phyloP scores from a whole-genome alignment of 2,329 filamentous ascomycete genomes.

The Ceratocystis alfenasii region DNA sequence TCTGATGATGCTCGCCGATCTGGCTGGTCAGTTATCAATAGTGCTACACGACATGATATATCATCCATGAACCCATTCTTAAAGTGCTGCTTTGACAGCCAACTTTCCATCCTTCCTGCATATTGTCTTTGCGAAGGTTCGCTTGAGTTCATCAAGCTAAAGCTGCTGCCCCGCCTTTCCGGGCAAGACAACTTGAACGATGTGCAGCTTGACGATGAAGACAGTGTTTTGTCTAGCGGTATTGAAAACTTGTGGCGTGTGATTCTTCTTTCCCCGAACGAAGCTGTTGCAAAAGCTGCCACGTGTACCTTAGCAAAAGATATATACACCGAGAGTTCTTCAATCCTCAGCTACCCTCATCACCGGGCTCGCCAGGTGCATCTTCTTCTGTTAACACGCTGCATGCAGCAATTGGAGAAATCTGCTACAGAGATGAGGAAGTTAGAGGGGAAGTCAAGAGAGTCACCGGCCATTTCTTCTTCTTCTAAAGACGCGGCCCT shows the following conservation, averaged over 20 bases:
- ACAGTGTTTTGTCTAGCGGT: conserved; percentile 40
- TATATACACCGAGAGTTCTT: conserved; percentile 52
- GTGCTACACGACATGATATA: conserved; percentile 30
- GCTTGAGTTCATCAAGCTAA: conserved; percentile 49
- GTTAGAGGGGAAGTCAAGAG: too few relatives aligned
- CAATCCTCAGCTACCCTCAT: conserved; percentile 40
- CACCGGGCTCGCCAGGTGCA: conserved; percentile 48
- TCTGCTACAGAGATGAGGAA: conserved; percentile 43
- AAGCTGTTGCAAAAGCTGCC: conserved; percentile 54
- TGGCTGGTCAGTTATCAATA: conserved; percentile 57
- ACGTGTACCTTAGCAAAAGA: conserved; percentile 57
- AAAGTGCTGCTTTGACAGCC: conserved; percentile 40
- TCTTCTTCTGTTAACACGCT: conserved; percentile 58
- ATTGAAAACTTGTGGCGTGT: conserved; percentile 74
- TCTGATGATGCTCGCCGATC: conserved; percentile 49
- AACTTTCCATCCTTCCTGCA: conserved; percentile 46
- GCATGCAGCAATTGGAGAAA: conserved; percentile 55
- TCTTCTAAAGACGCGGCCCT: conserved; percentile 32
- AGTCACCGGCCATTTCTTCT: conserved; percentile 32
- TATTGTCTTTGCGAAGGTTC: conserved; percentile 48
- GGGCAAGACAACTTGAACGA: conserved; percentile 32
- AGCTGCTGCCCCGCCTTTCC: conserved; percentile 36
- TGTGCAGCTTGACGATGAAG: conserved; percentile 40
- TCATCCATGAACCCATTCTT: conserved; percentile 46
- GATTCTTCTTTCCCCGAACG: conserved; percentile 54